Evolutionary conservation across 495 filamentous ascomycete species (phyloP), one percentile per base, ranked within the genome.

Genomic region (Chaetomidium leptoderma): DNA sequence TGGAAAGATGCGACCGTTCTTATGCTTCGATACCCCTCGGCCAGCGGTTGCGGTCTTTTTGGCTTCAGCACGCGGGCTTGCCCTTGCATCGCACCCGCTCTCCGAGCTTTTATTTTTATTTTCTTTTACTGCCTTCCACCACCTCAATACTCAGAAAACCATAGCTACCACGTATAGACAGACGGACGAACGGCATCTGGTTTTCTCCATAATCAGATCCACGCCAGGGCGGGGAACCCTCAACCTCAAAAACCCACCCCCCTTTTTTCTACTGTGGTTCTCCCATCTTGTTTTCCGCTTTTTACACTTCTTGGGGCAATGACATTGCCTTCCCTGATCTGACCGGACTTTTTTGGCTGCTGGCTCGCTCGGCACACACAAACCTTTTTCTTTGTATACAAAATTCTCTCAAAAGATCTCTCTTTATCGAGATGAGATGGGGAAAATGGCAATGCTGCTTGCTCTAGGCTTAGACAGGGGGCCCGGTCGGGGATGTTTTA

Each of bases 11-110:
- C 47, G 37, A 45, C 32, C 27, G 55, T 46, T 52, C 68, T 67
- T 74, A 70, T 68, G 70, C 74, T 79, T 77, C 74, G 75, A 79
- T 79, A 78, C 75, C 76, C 76, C 70, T 71, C 65, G 65, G 68
- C 65, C 61, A 67, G 66, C 56, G 27, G 33, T 37, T 63, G 49
- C 62, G 51, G 42, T 37, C 40, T 27, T n/a, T 47, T 44, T 21
- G 30, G 10, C 16, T 40, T 39, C 23, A 37, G 33, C 43, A 29
- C 27, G 32, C 36, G 16, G n/a, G 32, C 58, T 32, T 47, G 9
- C 19, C 54, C 47, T 29, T 48, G 59, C 54, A 51, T 57, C 46
- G 57, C 44, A 50, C 7, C 48, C 33, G 48, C 32, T 33, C 16
- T 21, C 49, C 35, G 35, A 53, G 44, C 14, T 6, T n/a, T 46